Conservation (phyloP, 345 rosid species). For the Microthlaspi erraticum region DNA sequence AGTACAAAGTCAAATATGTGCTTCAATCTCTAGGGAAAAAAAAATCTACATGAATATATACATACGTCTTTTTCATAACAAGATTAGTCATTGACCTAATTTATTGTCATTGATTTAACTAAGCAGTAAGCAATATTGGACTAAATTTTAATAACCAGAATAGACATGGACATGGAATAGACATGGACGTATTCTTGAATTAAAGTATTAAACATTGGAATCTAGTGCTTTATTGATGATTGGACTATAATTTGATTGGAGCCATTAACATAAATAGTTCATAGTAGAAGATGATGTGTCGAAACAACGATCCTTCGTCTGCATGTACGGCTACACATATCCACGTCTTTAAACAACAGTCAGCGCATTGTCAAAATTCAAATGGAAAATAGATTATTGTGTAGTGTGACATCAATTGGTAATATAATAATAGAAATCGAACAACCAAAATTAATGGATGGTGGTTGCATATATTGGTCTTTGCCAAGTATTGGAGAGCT, state of each 20-base stretch:
- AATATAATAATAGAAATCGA: not conserved
- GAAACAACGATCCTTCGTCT: conserved; percentile 29
- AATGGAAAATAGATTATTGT: conserved; percentile 19
- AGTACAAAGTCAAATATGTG: not conserved
- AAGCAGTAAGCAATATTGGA: not conserved
- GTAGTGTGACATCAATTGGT: conserved; percentile 22
- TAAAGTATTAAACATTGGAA: conserved; percentile 2
- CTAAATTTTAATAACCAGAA: not conserved
- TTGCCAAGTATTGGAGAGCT: conserved; percentile 9
- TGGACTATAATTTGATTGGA: conserved; percentile 21
- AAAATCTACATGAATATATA: not conserved
- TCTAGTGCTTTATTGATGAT: no score
- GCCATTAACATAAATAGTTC: not conserved
- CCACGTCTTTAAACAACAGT: conserved; percentile 31
- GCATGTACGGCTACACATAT: conserved; percentile 20
- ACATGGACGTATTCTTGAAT: not conserved
- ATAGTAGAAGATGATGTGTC: conserved; percentile 42
- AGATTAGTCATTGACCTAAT: not conserved
- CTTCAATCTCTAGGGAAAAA: not conserved
- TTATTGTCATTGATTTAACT: not conserved
- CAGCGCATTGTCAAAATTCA: conserved; percentile 12
- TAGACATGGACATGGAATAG: not conserved
- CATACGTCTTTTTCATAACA: conserved; percentile 1
- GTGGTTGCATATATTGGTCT: conserved; percentile 22
- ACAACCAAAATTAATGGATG: not conserved